These are phyloP conservation scores for Groenewaldozyma auringiensis DNA, from an alignment of 1,139 yeast species.

Conservation along the genomic window DNA sequence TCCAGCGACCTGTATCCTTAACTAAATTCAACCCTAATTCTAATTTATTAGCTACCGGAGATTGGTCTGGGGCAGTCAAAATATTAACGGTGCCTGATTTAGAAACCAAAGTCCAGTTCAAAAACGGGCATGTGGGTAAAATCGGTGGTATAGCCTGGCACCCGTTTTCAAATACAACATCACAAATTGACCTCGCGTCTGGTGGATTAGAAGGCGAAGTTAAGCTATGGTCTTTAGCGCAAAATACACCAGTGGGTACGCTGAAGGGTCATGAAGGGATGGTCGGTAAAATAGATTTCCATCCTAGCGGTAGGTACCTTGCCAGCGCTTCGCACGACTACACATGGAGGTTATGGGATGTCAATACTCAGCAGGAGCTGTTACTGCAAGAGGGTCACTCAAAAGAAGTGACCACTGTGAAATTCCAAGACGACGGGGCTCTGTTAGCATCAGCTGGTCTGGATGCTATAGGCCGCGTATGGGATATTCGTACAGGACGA, in stretches of 20 bases:
- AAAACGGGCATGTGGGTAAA: constrained; percentile 50
- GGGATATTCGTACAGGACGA: constrained; percentile 85
- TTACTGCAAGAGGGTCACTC: constrained; percentile 80
- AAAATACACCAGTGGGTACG: constrained; percentile 12
- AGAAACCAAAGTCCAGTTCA: constrained; percentile 32
- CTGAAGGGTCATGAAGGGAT: constrained; percentile 44
- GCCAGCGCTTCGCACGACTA: constrained; percentile 76
- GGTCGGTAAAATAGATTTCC: constrained; percentile 56
- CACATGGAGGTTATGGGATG: constrained; percentile 90
- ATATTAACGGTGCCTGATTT: constrained; percentile 40
- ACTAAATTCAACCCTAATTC: constrained; percentile 41
- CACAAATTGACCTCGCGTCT: constrained; percentile 32
- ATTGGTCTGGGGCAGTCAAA: constrained; percentile 76
- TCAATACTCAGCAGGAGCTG: constrained; percentile 40
- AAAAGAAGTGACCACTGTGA: constrained; percentile 56
- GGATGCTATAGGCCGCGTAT: constrained; percentile 65
- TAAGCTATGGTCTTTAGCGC: constrained; percentile 37
- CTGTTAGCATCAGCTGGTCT: constrained; percentile 70
- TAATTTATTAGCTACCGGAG: constrained; percentile 51
- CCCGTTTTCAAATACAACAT: constrained; percentile 25
- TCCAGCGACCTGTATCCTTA: constrained; percentile 60
- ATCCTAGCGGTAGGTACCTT: constrained; percentile 51
- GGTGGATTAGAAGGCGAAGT: constrained; percentile 65
- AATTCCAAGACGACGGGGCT: constrained; percentile 74
- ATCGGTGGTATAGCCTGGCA: constrained; percentile 67